Evolutionary conservation across 257 asterid species (phyloP).

Genomic region (Salvia splendens): DNA sequence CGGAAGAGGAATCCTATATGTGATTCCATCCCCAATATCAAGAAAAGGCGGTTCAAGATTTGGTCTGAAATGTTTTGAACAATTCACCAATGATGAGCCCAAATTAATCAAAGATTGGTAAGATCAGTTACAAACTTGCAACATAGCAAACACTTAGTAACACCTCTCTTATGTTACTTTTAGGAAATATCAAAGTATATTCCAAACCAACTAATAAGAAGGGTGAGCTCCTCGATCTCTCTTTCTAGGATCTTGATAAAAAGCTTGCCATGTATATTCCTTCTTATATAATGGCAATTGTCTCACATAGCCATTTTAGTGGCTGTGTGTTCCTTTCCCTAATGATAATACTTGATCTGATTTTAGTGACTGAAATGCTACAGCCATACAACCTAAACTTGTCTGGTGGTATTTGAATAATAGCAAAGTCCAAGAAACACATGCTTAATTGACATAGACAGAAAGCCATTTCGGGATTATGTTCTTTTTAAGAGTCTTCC

Average conservation of each 20-base stretch:
- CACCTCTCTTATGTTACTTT: conserved; percentile 18
- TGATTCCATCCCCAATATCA: conserved; percentile 91
- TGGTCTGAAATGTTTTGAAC: conserved; percentile 52
- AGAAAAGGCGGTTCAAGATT: conserved; percentile 78
- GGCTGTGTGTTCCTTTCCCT: not conserved
- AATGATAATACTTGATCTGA: not conserved
- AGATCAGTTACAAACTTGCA: conserved; percentile 9
- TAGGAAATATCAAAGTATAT: not conserved
- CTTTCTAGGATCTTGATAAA: not conserved
- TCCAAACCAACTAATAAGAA: conserved; percentile 9
- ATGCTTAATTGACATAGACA: not conserved
- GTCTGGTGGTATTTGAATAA: not conserved
- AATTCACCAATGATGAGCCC: conserved; percentile 29
- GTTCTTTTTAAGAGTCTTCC: not conserved
- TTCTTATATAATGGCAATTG: conserved; percentile 7
- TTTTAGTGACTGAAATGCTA: not conserved
- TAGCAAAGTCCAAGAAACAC: conserved; percentile 3
- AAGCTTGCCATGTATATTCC: conserved; percentile 1
- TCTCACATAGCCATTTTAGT: not conserved
- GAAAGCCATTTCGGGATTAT: not conserved
- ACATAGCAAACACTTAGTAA: conserved; percentile 13
- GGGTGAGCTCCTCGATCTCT: not conserved
- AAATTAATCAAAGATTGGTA: conserved; percentile 24
- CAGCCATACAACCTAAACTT: conserved; percentile 18
- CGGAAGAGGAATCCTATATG: conserved; percentile 88